Evolutionary conservation across 2,329 filamentous ascomycete species (phyloP), one percentile per base, ranked within the genome.

Genomic region (Metarhizium album): DNA sequence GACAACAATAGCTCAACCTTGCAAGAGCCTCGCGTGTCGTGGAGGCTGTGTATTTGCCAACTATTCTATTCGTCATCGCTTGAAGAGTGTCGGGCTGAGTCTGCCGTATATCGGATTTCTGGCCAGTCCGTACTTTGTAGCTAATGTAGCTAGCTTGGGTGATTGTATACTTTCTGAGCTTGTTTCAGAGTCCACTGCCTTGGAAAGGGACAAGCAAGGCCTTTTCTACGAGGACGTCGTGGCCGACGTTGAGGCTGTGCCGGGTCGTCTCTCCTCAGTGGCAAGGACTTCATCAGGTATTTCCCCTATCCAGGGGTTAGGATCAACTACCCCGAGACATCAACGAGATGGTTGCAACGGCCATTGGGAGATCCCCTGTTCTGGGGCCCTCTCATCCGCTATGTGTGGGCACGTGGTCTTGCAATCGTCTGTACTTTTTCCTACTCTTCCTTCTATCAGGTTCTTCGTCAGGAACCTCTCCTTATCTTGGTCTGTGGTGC

Each of bases 61-160:
- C 59, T 74, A 75, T 64, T 76, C 73, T 55, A 65, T 80, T 53
- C 70, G 78, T 57, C 63, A 69, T 48, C 69, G 76, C 7, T 64
- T 80, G 33, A 78, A 76, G 55, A 78, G 77, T 2, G 67, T 75
- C 2, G 78, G 78, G 0, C 63, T 80, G 45, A 74, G 72, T 8
- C 65, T 76, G 2, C 64, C 79, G 18, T 72, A 77, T 51, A 70
- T 80, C 48, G 72, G 73, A 48, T 74, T 76, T 49, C 65, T 80
- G 31, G 75, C 80, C n/a, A 73, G 72, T 0, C 74, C 75, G 3
- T 80, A 80, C 58, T 80, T 79, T 47, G 75, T 73, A 3, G 73
- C 76, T 53, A 80, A 76, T 48, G 59, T 80, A 20, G 74, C 59
- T 80, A 20, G 74, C 75, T 1, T 80, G 77, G 76, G 78, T 80